phyloP scores from a whole-genome alignment of 2,329 filamentous ascomycete genomes.

The Microsporum audouinii region DNA sequence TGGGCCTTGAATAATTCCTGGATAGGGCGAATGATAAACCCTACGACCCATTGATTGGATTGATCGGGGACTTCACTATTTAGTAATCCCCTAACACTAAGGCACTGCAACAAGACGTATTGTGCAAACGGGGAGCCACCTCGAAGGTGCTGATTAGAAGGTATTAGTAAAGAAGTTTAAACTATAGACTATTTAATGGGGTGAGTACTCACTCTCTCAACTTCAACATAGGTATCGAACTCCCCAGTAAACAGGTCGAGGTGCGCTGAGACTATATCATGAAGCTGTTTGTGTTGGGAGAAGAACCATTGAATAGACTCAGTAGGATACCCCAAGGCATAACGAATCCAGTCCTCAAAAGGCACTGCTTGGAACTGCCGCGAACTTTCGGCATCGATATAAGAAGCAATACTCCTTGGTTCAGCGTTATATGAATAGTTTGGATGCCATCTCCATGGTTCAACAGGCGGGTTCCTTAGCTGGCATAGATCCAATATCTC shows the following conservation, averaged over 20 bases:
- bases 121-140: conserved; percentile 29
- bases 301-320: conserved; percentile 30
- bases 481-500: conserved; percentile 28
- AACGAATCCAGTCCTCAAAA: conserved; percentile 32
- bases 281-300: conserved; percentile 28
- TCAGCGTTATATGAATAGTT: conserved; percentile 17
- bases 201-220: conserved; percentile 26
- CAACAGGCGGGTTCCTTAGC: conserved; percentile 15
- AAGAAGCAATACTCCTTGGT: conserved; percentile 21
- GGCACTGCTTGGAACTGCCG: conserved; percentile 29
- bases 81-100: conserved; percentile 13
- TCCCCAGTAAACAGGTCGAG: conserved; percentile 25
- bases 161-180: background rate
- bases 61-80: conserved; percentile 10
- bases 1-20: conserved; percentile 27
- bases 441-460: conserved; percentile 31
- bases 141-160: conserved; percentile 23
- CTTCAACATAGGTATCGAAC: conserved; percentile 23
- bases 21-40: conserved; percentile 30
- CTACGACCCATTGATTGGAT: conserved; percentile 18
- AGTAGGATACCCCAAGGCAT: conserved; percentile 27
- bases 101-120: conserved; percentile 23
- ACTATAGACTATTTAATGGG: background rate
- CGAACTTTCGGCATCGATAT: conserved; percentile 30
- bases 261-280: conserved; percentile 24